Evolutionary conservation across 805 yeast species (phyloP), one percentile per base, ranked within the genome.

Genomic region (Sugiyamaella marilandica): DNA sequence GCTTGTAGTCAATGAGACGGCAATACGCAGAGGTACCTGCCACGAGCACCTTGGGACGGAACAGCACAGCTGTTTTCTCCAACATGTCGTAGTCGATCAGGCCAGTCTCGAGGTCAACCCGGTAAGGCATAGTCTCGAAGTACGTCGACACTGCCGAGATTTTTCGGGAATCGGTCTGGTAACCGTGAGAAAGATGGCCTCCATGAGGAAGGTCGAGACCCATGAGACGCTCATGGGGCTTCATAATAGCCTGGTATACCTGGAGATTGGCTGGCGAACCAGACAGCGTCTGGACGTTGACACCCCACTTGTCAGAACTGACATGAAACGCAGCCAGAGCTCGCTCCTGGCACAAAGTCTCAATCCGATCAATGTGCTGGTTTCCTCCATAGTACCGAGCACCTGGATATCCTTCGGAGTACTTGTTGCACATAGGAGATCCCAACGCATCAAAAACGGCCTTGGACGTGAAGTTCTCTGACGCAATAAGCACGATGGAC

Each of bases 11-110:
- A 65, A 94, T 89, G 65, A 91, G 76, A 72, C 99, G 84, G 70
- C 96, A 89, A 81, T 94, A 94, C 53, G 99, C 99, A 61, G 97
- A 89, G 56, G 99, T 90, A 71, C 99, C 99, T 55, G 98, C 98
- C 64, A 94, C 96, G 54, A 94, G 77, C 46, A 90, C 85, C 78
- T 92, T 92, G 67, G 99, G 99, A 76, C 99, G 85, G 81, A 84
- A 94, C 65, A 92, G 77, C 57, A 83, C 71, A 45, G 98, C 98
- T 59, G 87, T 88, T 73, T 86, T 83, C 73, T 89, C 98, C 63
- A 94, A 81, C 72, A 86, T 86, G 67, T 94, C 98, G 74, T 94
- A 94, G 76, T 94, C 99, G 67, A 94, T 94, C 63, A 91, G 74
- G 54, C 98, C 99, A 57, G 99, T 94, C 64, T 80, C 83, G 67